Base-by-base conservation (phyloP, 2,329 filamentous ascomycete genomes). In the Ilyonectria robusta region DNA sequence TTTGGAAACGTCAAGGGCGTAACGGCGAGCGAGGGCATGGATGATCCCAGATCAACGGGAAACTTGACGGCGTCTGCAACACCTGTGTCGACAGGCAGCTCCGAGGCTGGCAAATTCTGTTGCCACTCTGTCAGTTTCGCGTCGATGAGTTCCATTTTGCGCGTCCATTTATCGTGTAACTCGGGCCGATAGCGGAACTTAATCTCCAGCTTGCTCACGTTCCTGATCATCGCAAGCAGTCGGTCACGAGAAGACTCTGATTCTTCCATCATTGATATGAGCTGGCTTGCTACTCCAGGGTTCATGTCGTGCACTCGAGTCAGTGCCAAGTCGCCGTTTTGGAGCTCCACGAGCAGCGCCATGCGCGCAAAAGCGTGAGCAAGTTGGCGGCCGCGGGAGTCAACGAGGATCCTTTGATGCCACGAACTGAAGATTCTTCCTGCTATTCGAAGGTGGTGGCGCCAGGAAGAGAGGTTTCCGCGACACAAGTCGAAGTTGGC, bases 1-100 rank as follows among this genome's bases (percentile, higher is more conserved):
- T 61, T 61, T 17, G 59, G 59, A 33, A 61, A 61, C 4, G 59
- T 53, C 31, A 61, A 23, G 9, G 59, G 59, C 7, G 47, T 53
- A 40, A 61, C n/a, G 21, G 26, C 19, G 3, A 59, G 44, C 7
- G 46, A 48, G 15, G 23, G 6, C 46, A 48, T 48, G 5, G 46
- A 48, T 17, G 46, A 48, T n/a, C 29, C 44, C 2, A 7, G 13
- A n/a, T 44, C 48, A 21, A 26, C 33, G 8, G 48, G 19, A 26
- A 42, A 61, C 8, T n/a, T 26, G 33, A 61, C 40, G 17, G 59
- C 21, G 4, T 44, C 48, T 21, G 47, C 48, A 15, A 61, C 40
- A 19, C 59, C 47, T 13, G 59, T 61, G 23, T 61, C 59, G 31
- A 61, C 59, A 8, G 59, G 59, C 21, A 61, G 33, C n/a, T 61